Conservation (phyloP, 2,329 filamentous ascomycete species). For the Mycocentrospora acerina region DNA sequence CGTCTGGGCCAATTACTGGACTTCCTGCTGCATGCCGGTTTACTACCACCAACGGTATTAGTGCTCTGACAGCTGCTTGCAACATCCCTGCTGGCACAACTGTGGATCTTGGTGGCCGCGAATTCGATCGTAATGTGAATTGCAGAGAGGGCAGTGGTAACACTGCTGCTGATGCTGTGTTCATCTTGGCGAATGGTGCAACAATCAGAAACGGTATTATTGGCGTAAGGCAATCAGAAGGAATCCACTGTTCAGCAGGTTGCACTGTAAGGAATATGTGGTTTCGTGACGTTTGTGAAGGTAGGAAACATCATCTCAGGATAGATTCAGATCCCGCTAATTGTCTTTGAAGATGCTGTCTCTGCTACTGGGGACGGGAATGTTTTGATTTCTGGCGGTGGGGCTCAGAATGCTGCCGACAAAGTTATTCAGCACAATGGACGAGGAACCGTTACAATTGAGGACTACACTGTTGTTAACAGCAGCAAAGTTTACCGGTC, state of each 20-base stretch:
- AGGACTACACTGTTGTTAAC: too few relatives aligned
- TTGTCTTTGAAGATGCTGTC: constrained; percentile 12
- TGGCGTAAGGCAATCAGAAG: constrained; percentile 49
- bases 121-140: not conserved
- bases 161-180: constrained; percentile 50
- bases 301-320: constrained; percentile 1
- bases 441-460: constrained; percentile 19
- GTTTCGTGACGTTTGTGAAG: constrained; percentile 21
- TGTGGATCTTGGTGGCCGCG: constrained; percentile 1
- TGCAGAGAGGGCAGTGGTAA: too few relatives aligned
- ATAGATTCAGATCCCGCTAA: not conserved
- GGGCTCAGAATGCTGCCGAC: constrained; percentile 25
- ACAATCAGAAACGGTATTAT: constrained; percentile 55
- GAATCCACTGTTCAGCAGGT: constrained; percentile 49
- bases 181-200: constrained; percentile 51
- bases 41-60: not conserved
- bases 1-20: too few relatives aligned
- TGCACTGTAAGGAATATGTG: constrained; percentile 42
- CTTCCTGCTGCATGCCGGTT: too few relatives aligned
- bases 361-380: constrained; percentile 17
- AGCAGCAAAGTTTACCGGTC: too few relatives aligned
- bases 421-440: constrained; percentile 37
- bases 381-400: constrained; percentile 37
- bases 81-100: not conserved
- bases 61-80: not conserved